Base-by-base conservation (phyloP, 2,329 filamentous ascomycete species). In the Delphinella strobiligena region DNA sequence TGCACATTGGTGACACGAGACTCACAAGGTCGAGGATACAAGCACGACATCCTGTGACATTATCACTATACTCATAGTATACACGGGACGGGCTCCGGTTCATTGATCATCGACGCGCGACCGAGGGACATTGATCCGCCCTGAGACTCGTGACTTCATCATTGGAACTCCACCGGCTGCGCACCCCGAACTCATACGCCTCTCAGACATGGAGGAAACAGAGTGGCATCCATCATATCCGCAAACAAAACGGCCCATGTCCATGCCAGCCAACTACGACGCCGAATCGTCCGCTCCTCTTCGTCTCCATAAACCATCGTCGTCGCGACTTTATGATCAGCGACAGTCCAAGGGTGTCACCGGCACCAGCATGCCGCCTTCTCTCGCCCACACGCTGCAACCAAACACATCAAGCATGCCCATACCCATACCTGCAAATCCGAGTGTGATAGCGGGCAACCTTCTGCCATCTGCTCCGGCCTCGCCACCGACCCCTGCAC, bases 401-500 rank as follows among this genome's bases (percentile, higher is more conserved):
- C 35, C 39, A 1, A 35, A 39, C 5, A 19, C 45, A 15, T 15
- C 66, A 68, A 42, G 64, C 30, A 71, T 69, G 46, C 62, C 71
- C 22, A 54, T 64, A 45, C 50, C 54, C 8, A 45, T 55, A 10
- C 60, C 54, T 16, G 56, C 70, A 29, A 64, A 59, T 35, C 56
- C 56, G n/a, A 59, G 53, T 45, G 55, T 59, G 61, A 69, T 78
- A 45, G 71, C 74, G 24, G 67, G 73, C 46, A 77, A 69, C 49
- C 68, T 77, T n/a, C 66, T 78, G 7, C 74, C 75, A 14, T 79
- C 76, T 4, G 74, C 75, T 39, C 75, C 76, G 15, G 72, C 75
- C 10, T 80, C 75, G 36, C 76, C 76, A 47, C 76, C 76, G 12
- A 80, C 76, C n/a, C 76, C 76, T 9, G 76, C 76, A 19, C 76